phyloP scores from a whole-genome alignment of 108 stramenopile species.

The Aurantiochytrium sp. region DNA sequence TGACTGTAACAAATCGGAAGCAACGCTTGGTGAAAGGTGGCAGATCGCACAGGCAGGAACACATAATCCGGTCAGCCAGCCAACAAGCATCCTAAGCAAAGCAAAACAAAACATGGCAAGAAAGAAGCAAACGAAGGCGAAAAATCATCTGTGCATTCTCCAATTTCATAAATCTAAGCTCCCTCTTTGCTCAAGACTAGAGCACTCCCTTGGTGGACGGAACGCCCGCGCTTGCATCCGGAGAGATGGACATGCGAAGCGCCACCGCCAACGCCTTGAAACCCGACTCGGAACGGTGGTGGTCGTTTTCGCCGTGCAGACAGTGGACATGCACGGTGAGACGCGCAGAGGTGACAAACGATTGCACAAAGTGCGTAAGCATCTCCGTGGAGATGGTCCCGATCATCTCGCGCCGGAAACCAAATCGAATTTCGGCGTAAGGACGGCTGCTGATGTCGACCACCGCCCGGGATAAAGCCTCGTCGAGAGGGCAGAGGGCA shows the following conservation, averaged over 20 bases:
- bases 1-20: too few species aligned
- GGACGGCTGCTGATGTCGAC: constrained; percentile 51
- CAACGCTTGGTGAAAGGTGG: too few species aligned
- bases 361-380: constrained; percentile 46
- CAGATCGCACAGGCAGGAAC: too few species aligned
- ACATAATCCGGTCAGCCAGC: too few species aligned
- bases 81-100: too few species aligned
- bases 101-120: too few species aligned
- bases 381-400: constrained; percentile 48
- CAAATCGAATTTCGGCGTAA: constrained; percentile 33
- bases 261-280: constrained; percentile 52
- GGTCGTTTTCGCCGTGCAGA: constrained; percentile 45
- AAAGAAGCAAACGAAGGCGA: too few species aligned
- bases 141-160: too few species aligned
- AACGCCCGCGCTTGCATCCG: constrained; percentile 36
- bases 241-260: constrained; percentile 31
- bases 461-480: constrained; percentile 47
- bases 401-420: constrained; percentile 46
- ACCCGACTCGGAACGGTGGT: constrained; percentile 53
- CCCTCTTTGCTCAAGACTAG: background rate
- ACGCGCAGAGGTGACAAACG: constrained; percentile 41
- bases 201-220: constrained; percentile 51
- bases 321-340: constrained; percentile 47
- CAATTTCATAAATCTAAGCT: too few species aligned
- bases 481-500: constrained; percentile 47